phyloP scores from a whole-genome alignment of 208 protist genomes.

The Trypanosoma avium region DNA sequence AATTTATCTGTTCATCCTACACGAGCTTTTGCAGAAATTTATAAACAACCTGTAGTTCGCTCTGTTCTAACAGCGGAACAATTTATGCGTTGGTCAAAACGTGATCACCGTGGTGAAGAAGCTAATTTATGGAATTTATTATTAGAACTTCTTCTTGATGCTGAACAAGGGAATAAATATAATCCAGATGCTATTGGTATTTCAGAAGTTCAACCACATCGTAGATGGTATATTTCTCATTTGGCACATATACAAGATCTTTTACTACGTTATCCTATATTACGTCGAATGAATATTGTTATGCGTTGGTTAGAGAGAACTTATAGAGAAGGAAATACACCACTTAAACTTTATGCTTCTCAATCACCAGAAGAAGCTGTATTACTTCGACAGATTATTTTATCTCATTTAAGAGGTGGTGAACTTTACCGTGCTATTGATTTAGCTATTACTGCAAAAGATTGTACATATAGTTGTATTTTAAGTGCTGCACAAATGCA shows the following conservation, averaged over 20 bases:
- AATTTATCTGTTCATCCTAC: slow-evolving; percentile 18
- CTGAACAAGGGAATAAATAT: slow-evolving; percentile 46
- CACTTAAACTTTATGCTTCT: slow-evolving; percentile 14
- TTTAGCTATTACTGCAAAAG: slow-evolving; percentile 41
- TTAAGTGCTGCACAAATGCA: slow-evolving; percentile 79
- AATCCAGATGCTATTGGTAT: slow-evolving; percentile 70
- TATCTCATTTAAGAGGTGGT: slow-evolving; percentile 68
- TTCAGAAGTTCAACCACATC: slow-evolving; percentile 50
- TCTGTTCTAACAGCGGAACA: slow-evolving; percentile 38
- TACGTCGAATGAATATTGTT: slow-evolving; percentile 66
- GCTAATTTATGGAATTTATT: slow-evolving; percentile 60
- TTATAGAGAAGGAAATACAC: slow-evolving; percentile 40
- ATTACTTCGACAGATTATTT: slow-evolving; percentile 68
- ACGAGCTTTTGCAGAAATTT: slow-evolving; percentile 49
- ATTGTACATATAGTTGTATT: slow-evolving; percentile 77
- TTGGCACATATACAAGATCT: slow-evolving; percentile 71
- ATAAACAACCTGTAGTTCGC: slow-evolving; percentile 32
- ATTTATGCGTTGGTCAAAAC: slow-evolving; percentile 42
- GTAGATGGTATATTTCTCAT: slow-evolving; percentile 82
- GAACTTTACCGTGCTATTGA: slow-evolving; percentile 64
- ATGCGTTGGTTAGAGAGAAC: slow-evolving; percentile 74
- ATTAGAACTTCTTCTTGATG: slow-evolving; percentile 52
- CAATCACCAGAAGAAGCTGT: slow-evolving; percentile 47
- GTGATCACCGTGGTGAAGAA: slow-evolving; percentile 42
- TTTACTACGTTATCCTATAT: slow-evolving; percentile 49